Conservation (phyloP, 805 yeast species). For the Metschnikowia reukaufii region DNA sequence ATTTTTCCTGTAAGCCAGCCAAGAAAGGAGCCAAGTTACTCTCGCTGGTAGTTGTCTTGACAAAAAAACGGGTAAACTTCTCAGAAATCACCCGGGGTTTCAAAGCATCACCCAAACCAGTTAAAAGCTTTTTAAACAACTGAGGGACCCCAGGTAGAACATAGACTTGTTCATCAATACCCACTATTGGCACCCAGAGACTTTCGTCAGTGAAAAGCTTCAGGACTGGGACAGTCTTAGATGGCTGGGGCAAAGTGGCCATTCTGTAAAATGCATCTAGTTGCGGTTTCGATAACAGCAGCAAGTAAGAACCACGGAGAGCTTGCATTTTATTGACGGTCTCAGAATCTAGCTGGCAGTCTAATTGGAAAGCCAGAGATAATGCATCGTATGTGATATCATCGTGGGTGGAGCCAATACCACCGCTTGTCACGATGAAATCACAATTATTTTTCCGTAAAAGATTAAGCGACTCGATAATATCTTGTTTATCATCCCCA, state of each 20-base stretch:
- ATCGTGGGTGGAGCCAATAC: slow-evolving; percentile 87
- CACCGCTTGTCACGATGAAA: slow-evolving; percentile 69
- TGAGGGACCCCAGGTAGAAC: slow-evolving; percentile 86
- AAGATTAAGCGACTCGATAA: slow-evolving; percentile 51
- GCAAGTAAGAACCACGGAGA: slow-evolving; percentile 40
- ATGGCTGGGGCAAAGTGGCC: slow-evolving; percentile 68
- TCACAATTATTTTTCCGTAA: slow-evolving; percentile 52
- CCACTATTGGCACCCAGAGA: slow-evolving; percentile 84
- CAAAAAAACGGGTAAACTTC: slow-evolving; percentile 48
- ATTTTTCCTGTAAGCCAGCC: slow-evolving; percentile 47
- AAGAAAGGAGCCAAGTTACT: slow-evolving; percentile 68
- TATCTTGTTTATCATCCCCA: slow-evolving; percentile 73
- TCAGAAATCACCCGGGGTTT: slow-evolving; percentile 25
- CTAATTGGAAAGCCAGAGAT: slow-evolving; percentile 61
- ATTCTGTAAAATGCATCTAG: slow-evolving; percentile 65
- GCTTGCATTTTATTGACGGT: slow-evolving; percentile 61
- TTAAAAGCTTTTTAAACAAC: slow-evolving; percentile 57
- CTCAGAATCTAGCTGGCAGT: slow-evolving; percentile 51
- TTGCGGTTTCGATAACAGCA: slow-evolving; percentile 42
- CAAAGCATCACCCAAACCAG: slow-evolving; percentile 40
- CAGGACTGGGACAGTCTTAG: slow-evolving; percentile 32
- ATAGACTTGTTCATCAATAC: slow-evolving; percentile 60
- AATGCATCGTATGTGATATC: slow-evolving; percentile 79
- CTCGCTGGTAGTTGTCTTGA: slow-evolving; percentile 62
- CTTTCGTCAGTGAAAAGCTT: slow-evolving; percentile 45